Conservation (phyloP, 2,329 filamentous ascomycete genomes). For the Cladosporium colombiae region DNA sequence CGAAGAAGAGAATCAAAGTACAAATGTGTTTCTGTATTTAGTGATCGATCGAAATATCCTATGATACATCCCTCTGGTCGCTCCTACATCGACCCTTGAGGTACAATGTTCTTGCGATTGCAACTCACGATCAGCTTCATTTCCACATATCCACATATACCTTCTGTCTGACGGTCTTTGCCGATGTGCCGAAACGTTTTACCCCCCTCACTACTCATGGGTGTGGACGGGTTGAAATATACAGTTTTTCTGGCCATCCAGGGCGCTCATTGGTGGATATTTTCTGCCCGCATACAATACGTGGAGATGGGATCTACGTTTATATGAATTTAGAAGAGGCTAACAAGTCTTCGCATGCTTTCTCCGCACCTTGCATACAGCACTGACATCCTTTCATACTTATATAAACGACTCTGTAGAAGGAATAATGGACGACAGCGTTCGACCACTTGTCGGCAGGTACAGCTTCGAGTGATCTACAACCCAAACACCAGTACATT, state of each 20-base stretch:
- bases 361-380: background rate
- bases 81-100: background rate
- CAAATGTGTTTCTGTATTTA: background rate
- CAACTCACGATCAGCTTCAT: background rate
- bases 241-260: background rate
- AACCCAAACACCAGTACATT: background rate
- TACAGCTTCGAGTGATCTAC: background rate
- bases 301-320: background rate
- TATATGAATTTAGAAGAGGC: background rate
- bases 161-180: background rate
- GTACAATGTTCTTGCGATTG: background rate
- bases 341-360: slow-evolving; percentile 1
- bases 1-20: background rate
- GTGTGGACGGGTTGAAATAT: background rate
- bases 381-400: background rate
- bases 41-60: background rate
- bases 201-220: background rate
- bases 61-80: background rate
- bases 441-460: background rate
- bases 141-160: background rate
- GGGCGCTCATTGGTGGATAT: slow-evolving; percentile 1
- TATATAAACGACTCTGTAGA: background rate
- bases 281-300: background rate
- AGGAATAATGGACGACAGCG: background rate
- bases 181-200: background rate